Percentiles rank a stretch among this genome's conserved stretches.
Conservation (phyloP, 2,329 filamentous ascomycete species). For the Trichoderma polysporum region DNA sequence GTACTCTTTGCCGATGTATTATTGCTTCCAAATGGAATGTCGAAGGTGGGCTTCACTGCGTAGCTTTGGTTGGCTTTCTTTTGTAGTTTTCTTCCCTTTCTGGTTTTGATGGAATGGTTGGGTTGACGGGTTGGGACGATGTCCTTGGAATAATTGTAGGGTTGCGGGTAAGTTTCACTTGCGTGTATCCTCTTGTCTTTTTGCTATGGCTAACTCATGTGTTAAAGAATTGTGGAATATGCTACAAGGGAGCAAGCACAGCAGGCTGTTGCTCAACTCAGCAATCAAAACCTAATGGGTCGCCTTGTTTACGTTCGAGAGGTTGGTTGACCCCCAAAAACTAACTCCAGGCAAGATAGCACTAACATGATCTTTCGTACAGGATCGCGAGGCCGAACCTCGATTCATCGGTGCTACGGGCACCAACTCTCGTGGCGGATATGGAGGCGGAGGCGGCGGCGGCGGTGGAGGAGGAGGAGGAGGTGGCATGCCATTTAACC, state of each 20-base stretch:
- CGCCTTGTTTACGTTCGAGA: conserved; percentile 98
- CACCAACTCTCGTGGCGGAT: conserved; percentile 58
- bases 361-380: conserved; percentile 15
- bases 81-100: conserved; percentile 66
- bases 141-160: conserved; percentile 88
- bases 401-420: conserved; percentile 80
- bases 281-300: conserved; percentile 99
- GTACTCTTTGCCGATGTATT: conserved; percentile 99
- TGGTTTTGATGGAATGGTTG: conserved; percentile 80
- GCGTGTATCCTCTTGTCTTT: background rate
- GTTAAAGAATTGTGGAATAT: conserved; percentile 96
- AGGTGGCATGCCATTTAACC: conserved; percentile 55
- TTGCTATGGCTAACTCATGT: background rate
- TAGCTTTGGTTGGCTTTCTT: conserved; percentile 84
- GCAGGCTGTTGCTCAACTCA: conserved; percentile 93
- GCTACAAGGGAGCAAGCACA: conserved; percentile 98
- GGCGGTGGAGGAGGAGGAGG: too few relatives aligned
- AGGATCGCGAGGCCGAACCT: conserved; percentile 98
- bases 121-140: conserved; percentile 98
- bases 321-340: conserved; percentile 51
- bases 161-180: conserved; percentile 90
- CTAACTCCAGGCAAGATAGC: background rate
- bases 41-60: conserved; percentile 98
- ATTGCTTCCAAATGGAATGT: conserved; percentile 99
- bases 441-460: conserved; percentile 52